Percentiles rank a stretch among this genome's conserved stretches.
Evolutionary conservation across 371 early-diverging fungal genomes (phyloP).

Genomic region (Actinomucor elegans): DNA sequence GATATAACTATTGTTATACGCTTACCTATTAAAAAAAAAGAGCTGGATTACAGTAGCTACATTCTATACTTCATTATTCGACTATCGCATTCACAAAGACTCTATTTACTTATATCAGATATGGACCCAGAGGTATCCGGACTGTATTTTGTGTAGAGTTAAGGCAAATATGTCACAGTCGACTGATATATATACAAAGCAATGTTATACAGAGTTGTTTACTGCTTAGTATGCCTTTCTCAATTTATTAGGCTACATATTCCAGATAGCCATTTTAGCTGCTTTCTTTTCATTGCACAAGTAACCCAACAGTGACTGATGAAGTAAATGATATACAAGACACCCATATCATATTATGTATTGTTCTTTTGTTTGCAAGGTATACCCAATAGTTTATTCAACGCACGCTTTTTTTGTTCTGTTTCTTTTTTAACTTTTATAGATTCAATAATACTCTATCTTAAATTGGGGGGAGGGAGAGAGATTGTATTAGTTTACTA

Average conservation of each 20-base stretch:
- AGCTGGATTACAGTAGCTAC: slow-evolving; percentile 72
- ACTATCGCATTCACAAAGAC: slow-evolving; percentile 71
- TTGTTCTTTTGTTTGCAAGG: no score
- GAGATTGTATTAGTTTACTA: slow-evolving; percentile 76
- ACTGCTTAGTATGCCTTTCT: no score
- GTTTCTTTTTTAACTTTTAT: neutral
- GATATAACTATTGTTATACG: no score
- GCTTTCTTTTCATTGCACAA: slow-evolving; percentile 33
- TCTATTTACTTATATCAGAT: slow-evolving; percentile 63
- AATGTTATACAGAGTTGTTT: no score
- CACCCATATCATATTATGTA: no score
- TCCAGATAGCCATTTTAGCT: slow-evolving; percentile 49
- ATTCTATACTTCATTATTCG: slow-evolving; percentile 69
- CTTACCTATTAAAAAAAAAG: no score
- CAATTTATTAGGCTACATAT: no score
- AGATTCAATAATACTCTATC: slow-evolving; percentile 72
- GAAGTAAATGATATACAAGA: no score
- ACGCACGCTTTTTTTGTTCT: no score
- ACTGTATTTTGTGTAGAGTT: slow-evolving; percentile 54
- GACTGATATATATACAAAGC: no score
- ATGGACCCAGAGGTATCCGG: slow-evolving; percentile 73
- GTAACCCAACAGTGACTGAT: slow-evolving; percentile 43
- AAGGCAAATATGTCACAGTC: no score
- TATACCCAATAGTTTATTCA: no score
- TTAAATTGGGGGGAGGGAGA: slow-evolving; percentile 65